These are phyloP conservation scores for Penicillium sp. DNA, from an alignment of 2,329 filamentous ascomycete genomes.

Conservation along the genomic window DNA sequence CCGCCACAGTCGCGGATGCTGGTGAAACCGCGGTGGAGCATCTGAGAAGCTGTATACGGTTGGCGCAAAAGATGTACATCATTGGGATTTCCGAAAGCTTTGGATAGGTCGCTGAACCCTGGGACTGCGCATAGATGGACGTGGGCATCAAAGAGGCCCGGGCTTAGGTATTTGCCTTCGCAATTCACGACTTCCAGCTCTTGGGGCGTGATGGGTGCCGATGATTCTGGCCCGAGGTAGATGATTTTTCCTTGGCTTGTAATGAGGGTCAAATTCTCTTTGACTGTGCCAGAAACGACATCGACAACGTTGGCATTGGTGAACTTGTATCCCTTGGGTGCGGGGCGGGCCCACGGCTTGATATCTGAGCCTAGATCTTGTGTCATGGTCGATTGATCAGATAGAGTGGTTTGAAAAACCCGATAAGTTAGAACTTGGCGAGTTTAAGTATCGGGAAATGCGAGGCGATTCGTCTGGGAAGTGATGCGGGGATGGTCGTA, in stretches of 20 bases:
- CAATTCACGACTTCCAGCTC: slow-evolving; percentile 19
- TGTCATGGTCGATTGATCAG: slow-evolving; percentile 9
- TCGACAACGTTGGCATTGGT: slow-evolving; percentile 27
- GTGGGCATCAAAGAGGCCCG: slow-evolving; percentile 29
- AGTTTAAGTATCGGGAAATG: neutral
- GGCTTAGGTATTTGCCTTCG: slow-evolving; percentile 24
- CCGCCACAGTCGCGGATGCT: slow-evolving; percentile 62
- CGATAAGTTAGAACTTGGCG: neutral
- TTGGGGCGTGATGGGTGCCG: slow-evolving; percentile 6
- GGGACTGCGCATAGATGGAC: slow-evolving; percentile 30
- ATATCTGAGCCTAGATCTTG: slow-evolving; percentile 19
- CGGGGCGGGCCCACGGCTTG: slow-evolving; percentile 26
- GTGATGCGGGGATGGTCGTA: neutral
- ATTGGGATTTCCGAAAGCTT: slow-evolving; percentile 25
- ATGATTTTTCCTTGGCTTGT: slow-evolving; percentile 23
- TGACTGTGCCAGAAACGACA: slow-evolving; percentile 19
- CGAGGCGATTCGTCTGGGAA: neutral
- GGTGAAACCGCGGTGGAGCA: slow-evolving; percentile 62
- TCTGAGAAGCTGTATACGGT: slow-evolving; percentile 40
- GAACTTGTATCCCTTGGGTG: slow-evolving; percentile 20
- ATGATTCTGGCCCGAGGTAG: slow-evolving; percentile 12
- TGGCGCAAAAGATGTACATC: slow-evolving; percentile 25
- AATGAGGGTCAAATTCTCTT: slow-evolving; percentile 14
- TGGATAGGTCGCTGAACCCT: slow-evolving; percentile 22
- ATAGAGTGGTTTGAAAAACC: neutral